Evolutionary conservation across 2,329 filamentous ascomycete genomes (phyloP).

Genomic region (Colletotrichum magnum): DNA sequence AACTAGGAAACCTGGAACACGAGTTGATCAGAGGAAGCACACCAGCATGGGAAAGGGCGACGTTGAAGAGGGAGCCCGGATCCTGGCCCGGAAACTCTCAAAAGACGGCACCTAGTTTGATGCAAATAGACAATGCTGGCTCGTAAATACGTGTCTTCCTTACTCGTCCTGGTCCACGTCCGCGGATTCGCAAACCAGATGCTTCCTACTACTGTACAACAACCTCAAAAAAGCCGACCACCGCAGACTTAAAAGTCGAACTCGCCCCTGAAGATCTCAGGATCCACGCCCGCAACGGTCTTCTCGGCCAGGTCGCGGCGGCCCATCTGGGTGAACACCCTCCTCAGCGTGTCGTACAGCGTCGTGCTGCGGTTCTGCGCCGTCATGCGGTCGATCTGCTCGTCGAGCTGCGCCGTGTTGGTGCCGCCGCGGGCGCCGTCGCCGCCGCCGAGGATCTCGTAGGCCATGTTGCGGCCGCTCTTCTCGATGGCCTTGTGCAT

Average conservation of each 20-base stretch:
- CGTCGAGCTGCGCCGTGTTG: conserved; percentile 70
- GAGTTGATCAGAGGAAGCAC: too few species aligned
- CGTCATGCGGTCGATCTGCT: conserved; percentile 87
- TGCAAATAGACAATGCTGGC: too few species aligned
- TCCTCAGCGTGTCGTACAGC: conserved; percentile 90
- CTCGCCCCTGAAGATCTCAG: conserved; percentile 88
- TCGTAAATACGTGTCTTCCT: background rate
- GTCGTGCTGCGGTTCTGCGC: conserved; percentile 98
- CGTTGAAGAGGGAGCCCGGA: too few species aligned
- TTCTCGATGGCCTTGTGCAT: conserved; percentile 97
- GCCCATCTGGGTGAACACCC: conserved; percentile 98
- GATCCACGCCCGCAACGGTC: conserved; percentile 91
- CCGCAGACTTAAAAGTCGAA: conserved; percentile 80
- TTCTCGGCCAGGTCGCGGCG: conserved; percentile 88
- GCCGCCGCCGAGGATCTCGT: conserved; percentile 80
- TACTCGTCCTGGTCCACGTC: background rate
- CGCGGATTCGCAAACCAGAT: background rate
- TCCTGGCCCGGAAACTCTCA: too few species aligned
- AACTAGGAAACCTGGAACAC: too few species aligned
- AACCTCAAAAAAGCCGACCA: background rate
- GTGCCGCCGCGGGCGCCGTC: conserved; percentile 51
- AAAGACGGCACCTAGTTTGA: too few species aligned
- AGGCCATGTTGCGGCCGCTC: conserved; percentile 85
- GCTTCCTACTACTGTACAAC: conserved; percentile 24
- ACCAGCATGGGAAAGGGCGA: too few species aligned